phyloP scores from a whole-genome alignment of 2,329 filamentous ascomycete genomes.

The Colletotrichum sp. region DNA sequence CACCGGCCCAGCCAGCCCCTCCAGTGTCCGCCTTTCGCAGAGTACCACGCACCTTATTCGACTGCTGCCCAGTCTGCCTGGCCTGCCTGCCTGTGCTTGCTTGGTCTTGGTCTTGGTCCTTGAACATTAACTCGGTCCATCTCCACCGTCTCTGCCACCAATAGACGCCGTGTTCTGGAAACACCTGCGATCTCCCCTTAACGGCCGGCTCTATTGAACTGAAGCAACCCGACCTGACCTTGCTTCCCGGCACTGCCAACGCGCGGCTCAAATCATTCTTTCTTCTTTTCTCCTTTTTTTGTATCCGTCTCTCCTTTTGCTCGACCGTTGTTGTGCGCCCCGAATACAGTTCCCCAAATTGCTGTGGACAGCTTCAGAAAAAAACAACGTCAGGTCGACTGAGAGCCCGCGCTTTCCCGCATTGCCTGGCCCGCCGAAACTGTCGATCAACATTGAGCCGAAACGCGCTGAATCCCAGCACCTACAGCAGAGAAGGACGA shows the following conservation, averaged over 20 bases:
- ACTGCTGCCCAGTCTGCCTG: not conserved
- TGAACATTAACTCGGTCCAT: not conserved
- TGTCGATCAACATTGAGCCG: slow-evolving; percentile 43
- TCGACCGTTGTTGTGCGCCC: not conserved
- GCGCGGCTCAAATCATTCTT: not conserved
- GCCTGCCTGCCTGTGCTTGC: not conserved
- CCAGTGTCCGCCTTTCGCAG: not conserved
- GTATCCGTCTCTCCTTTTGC: not conserved
- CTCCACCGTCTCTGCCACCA: slow-evolving; percentile 10
- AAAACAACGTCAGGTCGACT: slow-evolving; percentile 4
- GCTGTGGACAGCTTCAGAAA: slow-evolving; percentile 16
- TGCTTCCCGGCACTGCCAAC: not conserved
- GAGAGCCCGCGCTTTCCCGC: slow-evolving; percentile 15
- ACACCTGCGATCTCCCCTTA: slow-evolving; percentile 21
- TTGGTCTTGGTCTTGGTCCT: not conserved
- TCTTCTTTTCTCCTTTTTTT: not conserved
- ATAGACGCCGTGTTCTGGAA: slow-evolving; percentile 22
- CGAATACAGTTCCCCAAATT: slow-evolving; percentile 10
- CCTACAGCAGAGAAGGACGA: not conserved
- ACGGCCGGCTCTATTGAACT: slow-evolving; percentile 3
- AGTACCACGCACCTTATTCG: not conserved
- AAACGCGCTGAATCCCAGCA: slow-evolving; percentile 30
- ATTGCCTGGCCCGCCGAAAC: slow-evolving; percentile 36
- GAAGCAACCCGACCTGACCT: not conserved
- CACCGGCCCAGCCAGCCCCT: not conserved